These are phyloP conservation scores for Termitomyces eurrhizus DNA, from an alignment of 768 basidiomycete genomes.

Conservation along the genomic window DNA sequence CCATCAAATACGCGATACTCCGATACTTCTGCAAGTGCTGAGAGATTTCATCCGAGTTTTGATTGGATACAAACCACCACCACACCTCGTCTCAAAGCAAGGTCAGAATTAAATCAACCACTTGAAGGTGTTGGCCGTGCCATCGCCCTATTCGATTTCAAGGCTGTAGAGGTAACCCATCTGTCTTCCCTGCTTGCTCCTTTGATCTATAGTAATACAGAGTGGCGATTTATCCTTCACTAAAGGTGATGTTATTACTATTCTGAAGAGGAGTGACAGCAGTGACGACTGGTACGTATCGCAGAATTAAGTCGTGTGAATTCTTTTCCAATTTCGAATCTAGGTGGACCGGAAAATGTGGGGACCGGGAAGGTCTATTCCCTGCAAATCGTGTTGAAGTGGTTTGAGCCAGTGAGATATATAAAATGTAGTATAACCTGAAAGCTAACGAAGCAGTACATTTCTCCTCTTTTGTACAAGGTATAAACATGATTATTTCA, in stretches of 20 bases:
- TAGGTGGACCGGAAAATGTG: slow-evolving; percentile 78
- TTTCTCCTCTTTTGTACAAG: not conserved
- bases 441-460: no score
- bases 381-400: slow-evolving; percentile 86
- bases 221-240: slow-evolving; percentile 70
- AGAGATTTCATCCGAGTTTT: not conserved
- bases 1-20: not conserved
- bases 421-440: not conserved
- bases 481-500: not conserved
- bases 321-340: not conserved
- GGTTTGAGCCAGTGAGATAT: slow-evolving; percentile 23
- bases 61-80: not conserved
- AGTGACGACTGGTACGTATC: slow-evolving; percentile 66
- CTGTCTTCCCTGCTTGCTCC: not conserved
- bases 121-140: slow-evolving; percentile 66
- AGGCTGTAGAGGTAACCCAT: slow-evolving; percentile 60
- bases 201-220: slow-evolving; percentile 30
- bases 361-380: slow-evolving; percentile 62
- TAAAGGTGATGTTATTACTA: slow-evolving; percentile 70
- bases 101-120: slow-evolving; percentile 44
- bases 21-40: not conserved
- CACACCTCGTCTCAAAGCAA: slow-evolving; percentile 25
- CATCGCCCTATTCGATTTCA: slow-evolving; percentile 71
- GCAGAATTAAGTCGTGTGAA: not conserved
- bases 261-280: slow-evolving; percentile 67